phyloP scores from a whole-genome alignment of 331 rosid genomes.

The Pyrus hybrid region DNA sequence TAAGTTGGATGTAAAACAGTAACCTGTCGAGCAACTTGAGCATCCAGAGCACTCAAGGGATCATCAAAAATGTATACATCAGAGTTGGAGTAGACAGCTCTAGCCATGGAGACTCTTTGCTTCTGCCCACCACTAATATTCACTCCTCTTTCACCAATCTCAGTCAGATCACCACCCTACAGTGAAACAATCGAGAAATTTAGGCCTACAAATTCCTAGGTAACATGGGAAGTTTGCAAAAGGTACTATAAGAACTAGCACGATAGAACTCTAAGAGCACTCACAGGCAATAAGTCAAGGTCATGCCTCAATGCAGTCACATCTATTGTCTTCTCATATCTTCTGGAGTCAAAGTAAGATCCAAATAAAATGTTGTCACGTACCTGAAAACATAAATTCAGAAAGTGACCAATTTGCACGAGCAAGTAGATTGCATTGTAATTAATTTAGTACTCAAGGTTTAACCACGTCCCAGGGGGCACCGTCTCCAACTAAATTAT shows the following conservation, averaged over 20 bases:
- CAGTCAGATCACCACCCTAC: constrained; percentile 50
- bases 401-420: background rate
- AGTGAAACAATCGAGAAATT: constrained; percentile 11
- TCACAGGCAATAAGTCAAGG: constrained; percentile 39
- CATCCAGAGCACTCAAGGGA: constrained; percentile 34
- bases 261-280: constrained; percentile 9
- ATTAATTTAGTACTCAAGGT: background rate
- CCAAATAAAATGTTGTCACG: constrained; percentile 51
- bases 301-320: constrained; percentile 42
- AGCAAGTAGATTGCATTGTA: background rate
- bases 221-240: background rate
- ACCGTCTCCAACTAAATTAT: background rate
- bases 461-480: background rate
- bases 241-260: background rate
- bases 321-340: constrained; percentile 36
- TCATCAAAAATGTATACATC: constrained; percentile 34
- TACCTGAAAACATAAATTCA: constrained; percentile 22
- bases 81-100: constrained; percentile 30
- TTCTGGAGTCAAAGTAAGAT: constrained; percentile 25
- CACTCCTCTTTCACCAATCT: constrained; percentile 40
- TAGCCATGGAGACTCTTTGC: constrained; percentile 34
- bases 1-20: background rate
- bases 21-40: constrained; percentile 39
- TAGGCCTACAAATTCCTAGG: background rate
- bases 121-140: constrained; percentile 39